These are phyloP conservation scores for Saturnispora galanensis DNA, from an alignment of 805 yeast genomes.

Conservation along the genomic window DNA sequence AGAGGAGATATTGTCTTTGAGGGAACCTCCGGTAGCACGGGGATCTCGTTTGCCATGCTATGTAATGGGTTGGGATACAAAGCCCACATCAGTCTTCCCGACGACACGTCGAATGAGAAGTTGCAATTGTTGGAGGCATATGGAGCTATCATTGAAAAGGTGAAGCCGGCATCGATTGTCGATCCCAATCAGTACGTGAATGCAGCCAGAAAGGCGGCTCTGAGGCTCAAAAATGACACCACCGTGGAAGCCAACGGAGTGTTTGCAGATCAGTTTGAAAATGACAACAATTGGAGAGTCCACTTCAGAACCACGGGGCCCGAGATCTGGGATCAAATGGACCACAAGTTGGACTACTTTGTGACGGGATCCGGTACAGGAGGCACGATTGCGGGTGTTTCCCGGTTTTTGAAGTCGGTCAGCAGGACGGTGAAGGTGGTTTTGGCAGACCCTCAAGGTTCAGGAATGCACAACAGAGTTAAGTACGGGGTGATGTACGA, in stretches of 20 bases:
- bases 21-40: conserved; percentile 96
- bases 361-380: conserved; percentile 95
- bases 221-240: conserved; percentile 33
- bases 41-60: conserved; percentile 86
- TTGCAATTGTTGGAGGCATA: conserved; percentile 56
- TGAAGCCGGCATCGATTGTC: conserved; percentile 89
- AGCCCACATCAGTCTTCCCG: conserved; percentile 90
- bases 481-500: conserved; percentile 94
- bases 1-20: conserved; percentile 74
- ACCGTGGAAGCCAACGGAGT: conserved; percentile 44
- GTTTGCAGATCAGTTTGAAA: conserved; percentile 94
- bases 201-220: conserved; percentile 64
- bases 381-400: conserved; percentile 92
- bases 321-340: conserved; percentile 72
- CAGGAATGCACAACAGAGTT: conserved; percentile 78
- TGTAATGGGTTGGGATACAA: conserved; percentile 81
- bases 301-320: conserved; percentile 87
- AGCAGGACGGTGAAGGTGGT: conserved; percentile 38
- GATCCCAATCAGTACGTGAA: conserved; percentile 91
- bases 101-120: conserved; percentile 85
- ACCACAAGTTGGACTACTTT: conserved; percentile 58
- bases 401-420: conserved; percentile 55
- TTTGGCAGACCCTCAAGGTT: conserved; percentile 93
- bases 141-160: conserved; percentile 79
- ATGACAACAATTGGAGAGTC: conserved; percentile 77